Evolutionary conservation across 805 yeast species (phyloP), one percentile per base, ranked within the genome.

Genomic region (Sugiyamaella marilandica): DNA sequence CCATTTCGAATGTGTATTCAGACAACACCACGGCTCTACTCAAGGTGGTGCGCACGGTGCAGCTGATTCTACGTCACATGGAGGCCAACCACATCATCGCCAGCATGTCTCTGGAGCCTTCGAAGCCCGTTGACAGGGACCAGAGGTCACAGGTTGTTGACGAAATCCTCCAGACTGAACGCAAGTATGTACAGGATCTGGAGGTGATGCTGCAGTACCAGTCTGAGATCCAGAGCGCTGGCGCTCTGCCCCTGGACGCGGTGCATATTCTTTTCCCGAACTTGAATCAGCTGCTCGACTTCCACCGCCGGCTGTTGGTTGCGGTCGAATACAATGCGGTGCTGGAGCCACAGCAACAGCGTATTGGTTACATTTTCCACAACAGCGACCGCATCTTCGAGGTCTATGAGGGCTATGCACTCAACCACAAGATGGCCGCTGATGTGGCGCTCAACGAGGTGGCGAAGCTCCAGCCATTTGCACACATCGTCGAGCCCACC

Each of bases 351-450:
- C 79, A 80, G 53, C 81, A 81, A 62, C 97, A 91, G 69, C 77
- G 97, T 56, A 81, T 92, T 45, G 99, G 98, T 1, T 85, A 95
- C 1, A 77, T 91, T 1, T 92, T 94, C 67, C 76, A 87, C 55
- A 95, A 85, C 67, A 87, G 94, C 10, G 87, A 91, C 33, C 81
- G 83, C 35, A 92, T 90, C 26, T 94, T 94, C 72, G 84, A 82
- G 57, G 81, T 88, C 9, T 94, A 94, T 69, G 96, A 90, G 67
- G 90, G 96, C 7, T 94, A 96, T 92, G 87, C 97, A 24, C 77
- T 90, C 51, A 92, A 92, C 54, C 97, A 89, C 69, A 81, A 82
- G 59, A 82, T 88, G 2, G 97, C 98, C 1, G 79, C 88, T 41
- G 96, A 88, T 52, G 78, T 89, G 51, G 86, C 94, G 36, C 65